Evolutionary conservation across 2,329 filamentous ascomycete species (phyloP), one percentile per base, ranked within the genome.

Genomic region (Fusarium concolor): DNA sequence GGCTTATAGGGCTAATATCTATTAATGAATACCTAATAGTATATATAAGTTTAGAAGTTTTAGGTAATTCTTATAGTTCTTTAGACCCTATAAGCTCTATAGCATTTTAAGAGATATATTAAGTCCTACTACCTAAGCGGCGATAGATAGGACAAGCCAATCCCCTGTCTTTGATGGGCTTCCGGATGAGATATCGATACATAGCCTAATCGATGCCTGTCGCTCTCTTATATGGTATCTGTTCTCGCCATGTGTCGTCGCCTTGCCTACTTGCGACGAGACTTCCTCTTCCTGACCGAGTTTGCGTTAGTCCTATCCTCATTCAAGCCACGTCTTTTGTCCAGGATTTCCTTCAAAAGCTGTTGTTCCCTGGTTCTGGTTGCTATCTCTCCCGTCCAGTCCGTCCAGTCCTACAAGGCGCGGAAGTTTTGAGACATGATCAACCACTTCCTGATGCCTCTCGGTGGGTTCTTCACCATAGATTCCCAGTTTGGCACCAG

Each of bases 391-490:
- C 44, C 6, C 22, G 22, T 24, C 22, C 22, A 24, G 22, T 46
- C 33, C 50, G 33, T 35, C 65, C 41, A 47, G 37, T 38, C 61
- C 75, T 73, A 87, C 59, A 87, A 73, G 28, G 85, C 79, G 56
- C 91, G 84, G 73, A 92, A 93, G 74, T 90, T 93, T 79, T 94
- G 91, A 65, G 88, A 92, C 75, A 89, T 84, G 70, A 93, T 87
- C 57, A 93, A 79, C 85, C 89, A 92, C 70, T 84, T 83, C 74
- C 84, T 86, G 53, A 83, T 73, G 2, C 83, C 83, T 61, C 85
- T 84, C 4, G 84, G 78, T 35, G 86, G 84, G 66, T 87, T 88
- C 56, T 80, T 80, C 6, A 80, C 82, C 68, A 85, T 81, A 1
- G 83, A 79, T 67, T 89, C 86, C 86, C 88, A 86, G 79, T 93